Evolutionary conservation across 2,329 filamentous ascomycete species (phyloP), one percentile per base, ranked within the genome.

Genomic region (Aspergillus flavus): DNA sequence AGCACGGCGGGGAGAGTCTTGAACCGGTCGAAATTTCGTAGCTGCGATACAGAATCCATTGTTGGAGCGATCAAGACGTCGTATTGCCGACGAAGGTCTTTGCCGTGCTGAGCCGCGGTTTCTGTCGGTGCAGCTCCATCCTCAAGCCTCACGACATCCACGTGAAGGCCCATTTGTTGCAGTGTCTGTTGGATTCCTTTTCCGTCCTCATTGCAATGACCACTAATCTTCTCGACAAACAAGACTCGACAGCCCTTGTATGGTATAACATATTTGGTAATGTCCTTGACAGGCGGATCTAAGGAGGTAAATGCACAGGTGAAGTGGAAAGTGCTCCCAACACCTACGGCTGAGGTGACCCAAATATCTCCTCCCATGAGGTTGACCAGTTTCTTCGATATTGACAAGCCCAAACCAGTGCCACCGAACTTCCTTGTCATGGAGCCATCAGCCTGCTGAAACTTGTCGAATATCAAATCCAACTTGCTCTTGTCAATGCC

Each of bases 1-100:
- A 98, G 87, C 48, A 99, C 94, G 68, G 98, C 94, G 2, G 95
- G 95, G 52, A 97, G 93, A 75, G 97, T 98, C 82, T 97, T 97
- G 85, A 97, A 97, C 75, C 96, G 92, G 74, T 97, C 94, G 58
- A 95, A 90, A 14, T 91, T 89, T 67, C 95, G 88, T 61, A 98
- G 82, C 69, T 89, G 87, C 65, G 93, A 86, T 19, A 94, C 94
- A 4, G 92, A 96, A 66, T 94, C 91, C 73, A 96, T 92, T 21
- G 93, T 94, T 77, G 98, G 95, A 54, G 98, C 94, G 64, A 98
- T 90, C 65, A 99, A 95, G 67, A 96, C 95, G 79, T 98, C 94
- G 79, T 96, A 98, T 1, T 91, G 87, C 71, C 91, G 86, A 19
- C 76, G 76, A 6, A 75, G 73, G 57, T 79, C 77, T 63, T 80